These are phyloP conservation scores for Fusarium buxicola DNA, from an alignment of 2,329 filamentous ascomycete species.

Conservation along the genomic window DNA sequence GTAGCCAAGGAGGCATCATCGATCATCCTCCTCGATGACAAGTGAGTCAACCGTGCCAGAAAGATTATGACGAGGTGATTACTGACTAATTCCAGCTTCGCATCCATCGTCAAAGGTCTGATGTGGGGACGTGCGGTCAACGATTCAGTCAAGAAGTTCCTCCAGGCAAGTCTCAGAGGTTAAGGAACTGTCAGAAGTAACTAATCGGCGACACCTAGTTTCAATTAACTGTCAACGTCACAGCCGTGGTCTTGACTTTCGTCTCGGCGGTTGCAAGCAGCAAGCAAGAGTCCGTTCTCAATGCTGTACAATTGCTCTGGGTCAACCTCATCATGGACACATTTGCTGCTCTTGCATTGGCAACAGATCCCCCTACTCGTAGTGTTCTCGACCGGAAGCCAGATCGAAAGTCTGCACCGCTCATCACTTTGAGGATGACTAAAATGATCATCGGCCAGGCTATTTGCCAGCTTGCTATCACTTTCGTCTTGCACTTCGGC, in stretches of 20 bases:
- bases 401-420: constrained; percentile 72
- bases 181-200: neutral
- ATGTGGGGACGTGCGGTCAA: constrained; percentile 73
- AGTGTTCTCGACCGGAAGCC: constrained; percentile 67
- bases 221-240: constrained; percentile 73
- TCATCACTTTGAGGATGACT: constrained; percentile 77
- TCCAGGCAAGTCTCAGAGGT: constrained; percentile 57
- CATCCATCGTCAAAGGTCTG: constrained; percentile 69
- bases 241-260: constrained; percentile 69
- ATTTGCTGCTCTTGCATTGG: constrained; percentile 71
- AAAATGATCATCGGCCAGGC: constrained; percentile 74
- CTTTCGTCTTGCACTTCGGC: constrained; percentile 70
- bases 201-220: constrained; percentile 56
- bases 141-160: constrained; percentile 72
- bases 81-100: constrained; percentile 53
- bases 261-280: constrained; percentile 66
- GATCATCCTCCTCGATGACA: constrained; percentile 72
- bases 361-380: constrained; percentile 70
- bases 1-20: constrained; percentile 72
- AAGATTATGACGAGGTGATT: neutral
- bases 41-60: constrained; percentile 46
- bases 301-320: constrained; percentile 71
- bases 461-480: constrained; percentile 69
- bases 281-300: constrained; percentile 65
- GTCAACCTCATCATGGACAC: constrained; percentile 75